phyloP scores from a whole-genome alignment of 164 flowering plant species.

The Chimonanthus praecox region DNA sequence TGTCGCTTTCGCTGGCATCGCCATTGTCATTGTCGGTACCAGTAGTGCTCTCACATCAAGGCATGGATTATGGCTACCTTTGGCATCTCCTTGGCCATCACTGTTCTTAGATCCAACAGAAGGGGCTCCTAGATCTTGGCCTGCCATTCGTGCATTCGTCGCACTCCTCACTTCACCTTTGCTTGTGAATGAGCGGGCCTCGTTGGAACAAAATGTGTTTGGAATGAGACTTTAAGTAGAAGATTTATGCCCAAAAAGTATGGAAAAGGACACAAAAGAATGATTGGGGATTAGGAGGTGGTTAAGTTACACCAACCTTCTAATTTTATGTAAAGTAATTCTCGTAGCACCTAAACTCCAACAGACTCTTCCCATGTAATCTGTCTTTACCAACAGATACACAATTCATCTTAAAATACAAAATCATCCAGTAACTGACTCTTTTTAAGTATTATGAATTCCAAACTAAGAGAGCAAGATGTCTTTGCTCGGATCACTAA shows the following conservation, averaged over 20 bases:
- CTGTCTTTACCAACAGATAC: conserved; percentile 44
- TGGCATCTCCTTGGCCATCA: conserved; percentile 24
- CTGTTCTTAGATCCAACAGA: conserved; percentile 13
- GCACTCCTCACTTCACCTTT: background rate
- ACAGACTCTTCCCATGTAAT: conserved; percentile 47
- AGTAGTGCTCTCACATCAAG: conserved; percentile 22
- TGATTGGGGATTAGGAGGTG: conserved; percentile 55
- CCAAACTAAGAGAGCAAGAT: background rate
- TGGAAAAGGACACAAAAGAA: conserved; percentile 26
- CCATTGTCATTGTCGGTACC: conserved; percentile 21
- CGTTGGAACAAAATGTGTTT: conserved; percentile 6
- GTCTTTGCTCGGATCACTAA: background rate
- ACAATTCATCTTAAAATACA: conserved; percentile 4
- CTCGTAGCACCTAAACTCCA: conserved; percentile 44
- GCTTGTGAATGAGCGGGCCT: background rate
- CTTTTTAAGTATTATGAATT: background rate
- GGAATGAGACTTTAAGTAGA: conserved; percentile 33
- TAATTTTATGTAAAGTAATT: conserved; percentile 13
- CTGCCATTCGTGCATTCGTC: conserved; percentile 38
- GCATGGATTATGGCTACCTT: conserved; percentile 16
- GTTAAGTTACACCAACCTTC: conserved; percentile 50
- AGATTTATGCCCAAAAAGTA: conserved; percentile 14
- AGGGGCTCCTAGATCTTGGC: conserved; percentile 28
- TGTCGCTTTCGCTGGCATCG: conserved; percentile 1
- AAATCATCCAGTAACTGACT: background rate